Conservation (phyloP, 768 basidiomycete genomes). For the Epithele typhae region DNA sequence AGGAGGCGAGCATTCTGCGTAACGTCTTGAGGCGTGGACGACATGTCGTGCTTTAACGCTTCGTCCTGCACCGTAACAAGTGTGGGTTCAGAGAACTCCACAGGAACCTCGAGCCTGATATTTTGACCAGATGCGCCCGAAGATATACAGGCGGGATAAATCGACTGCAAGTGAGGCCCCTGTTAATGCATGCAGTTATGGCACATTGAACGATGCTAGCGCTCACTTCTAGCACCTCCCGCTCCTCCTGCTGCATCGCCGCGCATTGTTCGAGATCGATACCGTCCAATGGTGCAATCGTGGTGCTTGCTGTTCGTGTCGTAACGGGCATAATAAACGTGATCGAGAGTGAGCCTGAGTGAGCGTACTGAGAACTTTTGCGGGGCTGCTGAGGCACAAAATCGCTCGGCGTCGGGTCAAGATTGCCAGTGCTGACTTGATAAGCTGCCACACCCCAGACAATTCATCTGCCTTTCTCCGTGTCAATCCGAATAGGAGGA, state of each 20-base stretch:
- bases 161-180: conserved; percentile 44
- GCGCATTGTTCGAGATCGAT: conserved; percentile 10
- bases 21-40: neutral
- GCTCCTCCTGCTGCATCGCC: conserved; percentile 50
- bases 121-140: conserved; percentile 31
- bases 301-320: neutral
- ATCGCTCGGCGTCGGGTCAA: too few relatives aligned
- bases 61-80: conserved; percentile 30
- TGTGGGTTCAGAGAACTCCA: conserved; percentile 50
- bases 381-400: too few relatives aligned
- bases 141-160: conserved; percentile 68
- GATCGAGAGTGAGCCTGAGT: too few relatives aligned
- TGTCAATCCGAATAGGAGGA: too few relatives aligned
- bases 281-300: neutral
- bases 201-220: neutral
- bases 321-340: neutral
- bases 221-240: conserved; percentile 56
- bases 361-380: too few relatives aligned
- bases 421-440: too few relatives aligned
- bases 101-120: conserved; percentile 59
- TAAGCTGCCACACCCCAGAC: too few relatives aligned
- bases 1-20: conserved; percentile 12
- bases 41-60: neutral
- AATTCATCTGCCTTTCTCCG: too few relatives aligned
- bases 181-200: neutral